Percentiles rank a stretch among this genome's conserved stretches.
These are phyloP conservation scores for Pneumocystis oryctolagi DNA, from an alignment of 1,139 yeast genomes.

Conservation along the genomic window DNA sequence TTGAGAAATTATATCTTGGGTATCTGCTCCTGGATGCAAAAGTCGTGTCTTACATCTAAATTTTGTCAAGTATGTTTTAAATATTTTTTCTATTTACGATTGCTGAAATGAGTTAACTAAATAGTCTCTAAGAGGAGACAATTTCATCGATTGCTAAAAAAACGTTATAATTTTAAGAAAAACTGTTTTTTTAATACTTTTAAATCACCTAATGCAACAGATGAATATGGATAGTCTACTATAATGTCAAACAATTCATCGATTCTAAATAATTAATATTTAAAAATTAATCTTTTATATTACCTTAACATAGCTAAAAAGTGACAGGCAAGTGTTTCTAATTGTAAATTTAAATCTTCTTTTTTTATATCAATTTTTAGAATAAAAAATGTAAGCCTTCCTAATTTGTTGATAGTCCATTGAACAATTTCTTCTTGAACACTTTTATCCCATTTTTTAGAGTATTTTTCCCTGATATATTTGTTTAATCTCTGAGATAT, in stretches of 20 bases:
- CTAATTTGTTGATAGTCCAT: neutral
- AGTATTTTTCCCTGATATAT: neutral
- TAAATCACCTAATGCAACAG: slow-evolving; percentile 49
- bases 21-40: slow-evolving; percentile 71
- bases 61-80: neutral
- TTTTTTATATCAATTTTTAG: neutral
- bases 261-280: slow-evolving; percentile 27
- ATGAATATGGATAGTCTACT: slow-evolving; percentile 42
- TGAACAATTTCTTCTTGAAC: neutral
- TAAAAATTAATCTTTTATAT: neutral
- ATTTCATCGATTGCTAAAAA: slow-evolving; percentile 25
- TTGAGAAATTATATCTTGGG: slow-evolving; percentile 53
- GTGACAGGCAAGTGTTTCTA: slow-evolving; percentile 1
- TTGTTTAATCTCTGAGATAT: neutral
- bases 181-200: slow-evolving; percentile 19
- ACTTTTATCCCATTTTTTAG: neutral
- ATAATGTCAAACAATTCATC: slow-evolving; percentile 54
- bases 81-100: slow-evolving; percentile 7
- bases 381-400: neutral
- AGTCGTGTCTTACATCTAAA: slow-evolving; percentile 35
- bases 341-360: neutral
- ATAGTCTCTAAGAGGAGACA: slow-evolving; percentile 32
- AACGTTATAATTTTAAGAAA: neutral
- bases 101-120: slow-evolving; percentile 43
- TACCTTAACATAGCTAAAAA: neutral